Base-by-base conservation (phyloP, 2,329 filamentous ascomycete genomes). In the Sclerotinia glacialis region DNA sequence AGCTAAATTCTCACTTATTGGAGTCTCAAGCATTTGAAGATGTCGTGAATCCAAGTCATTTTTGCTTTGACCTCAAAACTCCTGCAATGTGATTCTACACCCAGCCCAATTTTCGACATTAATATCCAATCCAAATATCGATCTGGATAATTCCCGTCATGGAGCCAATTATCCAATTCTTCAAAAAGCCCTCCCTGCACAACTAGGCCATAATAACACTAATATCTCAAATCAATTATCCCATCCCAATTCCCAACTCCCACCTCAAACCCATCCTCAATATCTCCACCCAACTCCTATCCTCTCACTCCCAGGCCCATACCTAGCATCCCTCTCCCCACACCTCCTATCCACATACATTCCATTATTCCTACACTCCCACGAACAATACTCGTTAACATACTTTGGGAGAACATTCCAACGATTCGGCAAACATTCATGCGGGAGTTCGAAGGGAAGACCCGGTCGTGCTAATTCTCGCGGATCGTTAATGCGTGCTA, bases 401-500 rank as follows among this genome's bases (percentile, higher is more conserved):
- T 65, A 67, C 53, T 67, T 69, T 28, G 65, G 66, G 5, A 52
- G 65, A 11, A 73, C 58, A 63, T 76, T 76, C 42, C 64, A 34
- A 46, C 59, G 62, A 63, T 74, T 71, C 28, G 74, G 74, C 16
- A 71, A 60, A 67, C 74, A 75, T 47, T 67, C 55, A 7, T 58
- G 59, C 14, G 74, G 73, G 12, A 76, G 67, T 37, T 73, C 66
- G 59, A 76, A 75, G 1, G 74, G 74, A 21, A 75, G 11, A 42
- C 65, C 65, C 5, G 61, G 52, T 16, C 66, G 62, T 14, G 66
- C 58, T 21, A 46, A 60, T 55, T 75, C 72, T 44, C 58, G 40
- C 0, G 74, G 74, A 31, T 75, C 61, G 65, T 76, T 75, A 66
- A 76, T 75, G 16, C 75, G 71, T 67, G 75, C 72, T 2, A 76